Conservation (phyloP, 106 monocot genomes). For the Vanilla planifolia region DNA sequence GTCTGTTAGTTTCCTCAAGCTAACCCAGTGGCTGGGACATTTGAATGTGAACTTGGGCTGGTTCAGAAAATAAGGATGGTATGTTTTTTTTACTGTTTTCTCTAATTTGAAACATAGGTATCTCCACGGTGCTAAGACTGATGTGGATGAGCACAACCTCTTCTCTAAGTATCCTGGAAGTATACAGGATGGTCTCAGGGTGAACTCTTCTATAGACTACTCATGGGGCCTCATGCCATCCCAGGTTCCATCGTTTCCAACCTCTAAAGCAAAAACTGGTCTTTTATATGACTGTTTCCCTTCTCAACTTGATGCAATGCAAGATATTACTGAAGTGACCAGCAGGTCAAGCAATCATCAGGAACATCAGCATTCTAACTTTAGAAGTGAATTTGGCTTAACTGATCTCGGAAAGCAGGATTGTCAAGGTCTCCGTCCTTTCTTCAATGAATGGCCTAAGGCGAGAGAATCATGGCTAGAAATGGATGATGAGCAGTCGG, state of each 20-base stretch:
- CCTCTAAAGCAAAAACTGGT: slow-evolving; percentile 16
- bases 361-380: slow-evolving; percentile 33
- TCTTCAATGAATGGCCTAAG: slow-evolving; percentile 55
- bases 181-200: slow-evolving; percentile 12
- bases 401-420: slow-evolving; percentile 25
- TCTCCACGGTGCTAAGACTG: slow-evolving; percentile 23
- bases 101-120: slow-evolving; percentile 17
- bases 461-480: slow-evolving; percentile 42
- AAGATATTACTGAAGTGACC: slow-evolving; percentile 27
- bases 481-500: slow-evolving; percentile 39
- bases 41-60: too few relatives aligned
- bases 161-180: slow-evolving; percentile 43
- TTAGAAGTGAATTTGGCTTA: slow-evolving; percentile 20
- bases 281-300: slow-evolving; percentile 11
- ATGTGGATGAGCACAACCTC: slow-evolving; percentile 36
- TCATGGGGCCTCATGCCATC: slow-evolving; percentile 32
- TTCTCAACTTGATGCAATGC: slow-evolving; percentile 27
- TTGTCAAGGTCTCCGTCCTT: slow-evolving; percentile 30
- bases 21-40: too few relatives aligned
- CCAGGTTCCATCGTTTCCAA: slow-evolving; percentile 8
- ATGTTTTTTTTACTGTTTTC: background rate
- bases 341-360: slow-evolving; percentile 16
- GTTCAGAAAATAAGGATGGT: too few relatives aligned
- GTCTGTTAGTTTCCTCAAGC: too few relatives aligned
- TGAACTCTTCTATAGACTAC: slow-evolving; percentile 29